phyloP scores from a whole-genome alignment of 2,329 filamentous ascomycete genomes.

The Orbilia brochopaga region DNA sequence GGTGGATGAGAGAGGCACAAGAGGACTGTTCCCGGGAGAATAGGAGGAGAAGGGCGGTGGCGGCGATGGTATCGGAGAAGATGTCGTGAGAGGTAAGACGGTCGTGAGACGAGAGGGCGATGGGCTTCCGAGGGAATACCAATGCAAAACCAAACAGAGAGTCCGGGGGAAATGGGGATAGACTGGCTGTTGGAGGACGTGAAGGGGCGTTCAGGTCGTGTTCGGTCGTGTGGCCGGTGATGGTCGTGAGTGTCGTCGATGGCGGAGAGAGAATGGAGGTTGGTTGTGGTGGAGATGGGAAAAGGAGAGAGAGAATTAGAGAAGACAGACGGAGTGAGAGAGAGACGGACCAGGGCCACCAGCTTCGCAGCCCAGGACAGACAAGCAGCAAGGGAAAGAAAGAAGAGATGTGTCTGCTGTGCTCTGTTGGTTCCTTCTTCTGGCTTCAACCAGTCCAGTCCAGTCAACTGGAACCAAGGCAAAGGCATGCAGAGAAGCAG shows the following conservation, averaged over 20 bases:
- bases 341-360: constrained; percentile 7
- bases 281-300: constrained; percentile 23
- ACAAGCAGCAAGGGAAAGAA: constrained; percentile 22
- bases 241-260: constrained; percentile 13
- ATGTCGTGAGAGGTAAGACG: constrained; percentile 17
- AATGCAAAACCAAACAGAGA: constrained; percentile 8
- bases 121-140: neutral
- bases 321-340: constrained; percentile 12
- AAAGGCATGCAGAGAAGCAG: too few species aligned
- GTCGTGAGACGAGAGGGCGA: constrained; percentile 6
- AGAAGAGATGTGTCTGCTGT: neutral
- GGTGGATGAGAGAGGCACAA: constrained; percentile 9
- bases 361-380: neutral
- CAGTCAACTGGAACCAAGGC: too few species aligned
- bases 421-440: neutral
- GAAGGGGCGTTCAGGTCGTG: constrained; percentile 28
- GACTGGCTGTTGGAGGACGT: neutral
- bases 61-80: constrained; percentile 2
- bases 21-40: constrained; percentile 21
- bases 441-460: neutral
- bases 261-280: constrained; percentile 2
- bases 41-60: constrained; percentile 14
- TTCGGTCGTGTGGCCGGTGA: constrained; percentile 17
- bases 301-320: constrained; percentile 14
- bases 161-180: neutral